A percentile compares a stretch with the other conserved stretches of the same genome.
phyloP scores from a whole-genome alignment of 1,139 yeast species.

The Kluyveromyces sp. region DNA sequence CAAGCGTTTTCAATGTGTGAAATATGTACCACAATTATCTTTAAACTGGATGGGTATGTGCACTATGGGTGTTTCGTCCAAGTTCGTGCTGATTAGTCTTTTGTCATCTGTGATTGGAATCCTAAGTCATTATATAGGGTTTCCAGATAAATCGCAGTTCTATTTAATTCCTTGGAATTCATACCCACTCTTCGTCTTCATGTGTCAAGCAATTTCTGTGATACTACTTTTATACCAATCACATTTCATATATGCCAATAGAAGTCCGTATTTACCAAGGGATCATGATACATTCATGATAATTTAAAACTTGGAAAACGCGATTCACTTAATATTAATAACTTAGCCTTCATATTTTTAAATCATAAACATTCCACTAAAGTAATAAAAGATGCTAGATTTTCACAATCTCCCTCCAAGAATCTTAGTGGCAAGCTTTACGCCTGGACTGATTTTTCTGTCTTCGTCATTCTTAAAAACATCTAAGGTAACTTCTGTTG shows the following conservation, averaged over 20 bases:
- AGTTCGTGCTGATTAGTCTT: conserved; percentile 14
- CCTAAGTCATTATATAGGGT: conserved; percentile 1
- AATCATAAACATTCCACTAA: background rate
- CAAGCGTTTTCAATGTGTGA: conserved; percentile 14
- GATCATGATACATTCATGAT: background rate
- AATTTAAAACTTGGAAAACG: background rate
- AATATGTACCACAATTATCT: conserved; percentile 28
- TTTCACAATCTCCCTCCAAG: conserved; percentile 56
- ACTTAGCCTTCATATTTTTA: background rate
- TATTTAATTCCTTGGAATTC: conserved; percentile 20
- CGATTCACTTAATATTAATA: too few species aligned
- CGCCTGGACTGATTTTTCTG: conserved; percentile 51
- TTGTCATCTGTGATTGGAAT: conserved; percentile 9
- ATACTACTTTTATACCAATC: conserved; percentile 20
- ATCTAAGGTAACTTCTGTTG: conserved; percentile 42
- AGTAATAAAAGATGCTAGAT: background rate
- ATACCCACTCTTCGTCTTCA: conserved; percentile 14
- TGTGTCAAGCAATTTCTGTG: conserved; percentile 13
- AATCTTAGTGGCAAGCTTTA: conserved; percentile 55
- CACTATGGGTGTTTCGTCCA: conserved; percentile 25
- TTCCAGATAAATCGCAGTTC: conserved; percentile 6
- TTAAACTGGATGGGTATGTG: conserved; percentile 29
- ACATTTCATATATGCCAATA: conserved; percentile 17
- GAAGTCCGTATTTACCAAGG: conserved; percentile 17
- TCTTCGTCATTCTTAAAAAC: conserved; percentile 58